These are phyloP conservation scores for Sugiyamaella chiloensis DNA, from an alignment of 805 yeast species.

Conservation along the genomic window DNA sequence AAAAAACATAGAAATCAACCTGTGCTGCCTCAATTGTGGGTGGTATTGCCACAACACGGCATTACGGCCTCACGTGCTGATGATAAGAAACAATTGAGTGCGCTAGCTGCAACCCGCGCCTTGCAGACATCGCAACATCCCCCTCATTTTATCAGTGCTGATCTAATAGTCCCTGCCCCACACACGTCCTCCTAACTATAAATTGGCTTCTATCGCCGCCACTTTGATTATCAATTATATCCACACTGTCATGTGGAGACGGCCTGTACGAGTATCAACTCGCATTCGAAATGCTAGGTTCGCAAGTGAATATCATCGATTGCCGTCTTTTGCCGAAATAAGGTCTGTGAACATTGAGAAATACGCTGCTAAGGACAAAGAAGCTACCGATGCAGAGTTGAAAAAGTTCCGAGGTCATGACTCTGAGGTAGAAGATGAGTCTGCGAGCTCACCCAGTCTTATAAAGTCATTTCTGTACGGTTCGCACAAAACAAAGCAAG, in stretches of 20 bases:
- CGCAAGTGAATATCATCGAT: slow-evolving; percentile 15
- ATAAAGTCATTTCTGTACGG: slow-evolving; percentile 40
- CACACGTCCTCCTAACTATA: neutral
- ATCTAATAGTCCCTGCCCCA: slow-evolving; percentile 3
- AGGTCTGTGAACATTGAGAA: slow-evolving; percentile 31
- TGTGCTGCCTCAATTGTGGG: too few species aligned
- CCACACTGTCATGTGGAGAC: neutral
- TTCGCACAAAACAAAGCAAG: slow-evolving; percentile 33
- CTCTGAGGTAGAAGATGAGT: slow-evolving; percentile 12
- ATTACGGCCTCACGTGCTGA: too few species aligned
- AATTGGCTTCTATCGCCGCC: neutral
- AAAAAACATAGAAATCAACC: too few species aligned
- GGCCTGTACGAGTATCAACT: neutral
- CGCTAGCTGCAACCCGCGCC: too few species aligned
- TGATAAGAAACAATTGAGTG: too few species aligned
- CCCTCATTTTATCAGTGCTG: neutral
- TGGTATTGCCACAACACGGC: too few species aligned
- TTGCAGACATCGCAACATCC: neutral
- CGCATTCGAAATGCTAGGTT: neutral
- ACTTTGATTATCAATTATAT: neutral
- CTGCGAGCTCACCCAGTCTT: slow-evolving; percentile 22
- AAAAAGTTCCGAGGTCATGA: slow-evolving; percentile 19
- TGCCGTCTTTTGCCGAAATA: slow-evolving; percentile 35
- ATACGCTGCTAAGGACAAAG: slow-evolving; percentile 27
- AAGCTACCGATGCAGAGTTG: slow-evolving; percentile 19